Percentiles rank a stretch among this genome's conserved stretches.
phyloP scores from a whole-genome alignment of 108 stramenopile genomes.

The Cyclostephanos invisitatus region DNA sequence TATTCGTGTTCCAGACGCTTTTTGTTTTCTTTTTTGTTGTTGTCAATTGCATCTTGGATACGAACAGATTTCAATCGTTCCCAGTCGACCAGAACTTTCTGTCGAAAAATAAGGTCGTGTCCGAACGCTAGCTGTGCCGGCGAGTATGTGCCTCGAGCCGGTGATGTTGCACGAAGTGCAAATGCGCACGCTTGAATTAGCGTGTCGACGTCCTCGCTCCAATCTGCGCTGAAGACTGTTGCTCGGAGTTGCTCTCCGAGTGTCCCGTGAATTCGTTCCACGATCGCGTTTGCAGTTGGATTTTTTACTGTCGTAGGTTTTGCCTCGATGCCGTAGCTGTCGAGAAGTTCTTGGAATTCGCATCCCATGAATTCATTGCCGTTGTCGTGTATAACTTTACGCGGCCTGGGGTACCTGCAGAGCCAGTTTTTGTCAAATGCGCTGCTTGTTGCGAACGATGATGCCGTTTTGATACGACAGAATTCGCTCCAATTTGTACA shows the following conservation, averaged over 20 bases:
- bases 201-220: neutral
- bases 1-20: neutral
- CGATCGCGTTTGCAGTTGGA: conserved; percentile 49
- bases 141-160: neutral
- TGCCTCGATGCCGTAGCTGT: conserved; percentile 25
- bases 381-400: conserved; percentile 36
- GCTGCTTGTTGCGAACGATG: neutral
- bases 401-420: conserved; percentile 46
- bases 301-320: conserved; percentile 45
- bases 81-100: conserved; percentile 15
- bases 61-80: neutral
- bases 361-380: conserved; percentile 51
- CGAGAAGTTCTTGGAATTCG: conserved; percentile 43
- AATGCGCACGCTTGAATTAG: conserved; percentile 18
- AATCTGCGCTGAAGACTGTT: conserved; percentile 1
- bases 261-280: conserved; percentile 50
- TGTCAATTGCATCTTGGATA: neutral
- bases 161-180: neutral
- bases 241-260: conserved; percentile 10
- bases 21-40: neutral
- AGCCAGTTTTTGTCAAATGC: conserved; percentile 27
- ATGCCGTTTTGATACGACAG: neutral
- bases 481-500: neutral
- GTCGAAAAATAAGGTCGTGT: conserved; percentile 12
- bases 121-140: conserved; percentile 18